Evolutionary conservation across 1,284 basidiomycete genomes (phyloP), one percentile per base, ranked within the genome.

Genomic region (Neonothopanus nambi): DNA sequence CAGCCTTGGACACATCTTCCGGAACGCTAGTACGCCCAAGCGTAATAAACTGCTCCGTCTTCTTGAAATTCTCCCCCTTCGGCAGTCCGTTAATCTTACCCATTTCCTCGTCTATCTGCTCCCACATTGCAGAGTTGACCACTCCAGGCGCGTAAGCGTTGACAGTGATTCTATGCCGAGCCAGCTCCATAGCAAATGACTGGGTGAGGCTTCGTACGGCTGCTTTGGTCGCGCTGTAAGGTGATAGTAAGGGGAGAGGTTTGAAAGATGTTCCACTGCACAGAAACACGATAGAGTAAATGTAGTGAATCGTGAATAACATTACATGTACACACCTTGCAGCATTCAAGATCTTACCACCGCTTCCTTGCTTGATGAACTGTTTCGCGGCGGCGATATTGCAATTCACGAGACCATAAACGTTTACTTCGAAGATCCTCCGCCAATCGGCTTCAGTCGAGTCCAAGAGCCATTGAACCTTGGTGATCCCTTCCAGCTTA

Each of bases 171-270:
- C 52, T 48, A 35, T 52, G 48, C 5, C 20, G 38, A 13, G 43
- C 56, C 13, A 54, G 41, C 35, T 54, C 52, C 24, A 54, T 35
- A 6, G 52, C 52, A 15, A 57, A 52, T 13, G 48, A 42, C 26
- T 57, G 56, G 7, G 56, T 57, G 17, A 57, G 39, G 33, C 56
- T 57, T n/a, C 56, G 51, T 12, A 57, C 56, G 17, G 56, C 52
- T n/a, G 56, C 56, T 40, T 57, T 57, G 13, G 52, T 48, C 2
- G 56, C 52, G 40, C 48, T 35, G 46, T 57, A 57, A 11, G 47
- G 38, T 8, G 43, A 13, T 15, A 39, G 13, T 38, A 54, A 28
- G 1, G 52, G 44, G 3, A 28, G 8, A 15, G 52, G 28, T 17
- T 40, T 37, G 17, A 45, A 57, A 11, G 56, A 36, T 13, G 46